These are phyloP conservation scores for Dichotomopilus funicola DNA, from an alignment of 2,329 filamentous ascomycete species.

Conservation along the genomic window DNA sequence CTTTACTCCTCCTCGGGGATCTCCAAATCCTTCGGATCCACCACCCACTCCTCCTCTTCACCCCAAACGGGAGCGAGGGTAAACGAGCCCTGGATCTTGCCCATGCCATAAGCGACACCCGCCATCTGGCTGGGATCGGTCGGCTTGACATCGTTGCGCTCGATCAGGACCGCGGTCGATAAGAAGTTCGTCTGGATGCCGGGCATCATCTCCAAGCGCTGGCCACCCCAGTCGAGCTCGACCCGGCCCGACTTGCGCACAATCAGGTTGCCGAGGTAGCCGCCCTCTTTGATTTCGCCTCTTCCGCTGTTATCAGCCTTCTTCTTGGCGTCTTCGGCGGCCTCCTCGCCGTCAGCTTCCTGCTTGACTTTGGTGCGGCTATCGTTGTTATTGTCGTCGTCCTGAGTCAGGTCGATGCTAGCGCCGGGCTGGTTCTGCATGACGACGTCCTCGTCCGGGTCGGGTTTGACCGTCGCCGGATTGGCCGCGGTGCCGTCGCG, in stretches of 20 bases:
- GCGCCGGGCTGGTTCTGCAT: constrained; percentile 32
- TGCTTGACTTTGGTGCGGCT: constrained; percentile 21
- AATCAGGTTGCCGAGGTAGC: constrained; percentile 54
- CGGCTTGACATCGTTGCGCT: constrained; percentile 49
- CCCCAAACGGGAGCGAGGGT: constrained; percentile 52
- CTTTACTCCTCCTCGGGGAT: constrained; percentile 18
- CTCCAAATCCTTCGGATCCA: constrained; percentile 31
- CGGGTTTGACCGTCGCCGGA: constrained; percentile 36
- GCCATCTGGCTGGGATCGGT: constrained; percentile 33
- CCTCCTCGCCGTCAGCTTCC: constrained; percentile 13
- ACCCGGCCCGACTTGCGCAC: constrained; percentile 57
- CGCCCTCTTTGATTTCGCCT: constrained; percentile 36
- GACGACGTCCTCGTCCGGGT: constrained; percentile 33
- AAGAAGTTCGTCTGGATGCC: constrained; percentile 47
- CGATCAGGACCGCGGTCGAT: constrained; percentile 53
- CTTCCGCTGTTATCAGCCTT: constrained; percentile 26
- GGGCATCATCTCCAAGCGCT: constrained; percentile 47
- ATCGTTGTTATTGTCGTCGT: constrained; percentile 10
- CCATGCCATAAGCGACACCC: constrained; percentile 54
- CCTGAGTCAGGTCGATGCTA: constrained; percentile 38
- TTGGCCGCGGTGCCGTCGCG: constrained; percentile 11
- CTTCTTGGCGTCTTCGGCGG: constrained; percentile 20
- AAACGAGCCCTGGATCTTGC: constrained; percentile 56
- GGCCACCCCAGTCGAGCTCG: constrained; percentile 57
- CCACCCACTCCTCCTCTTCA: constrained; percentile 52